phyloP scores from a whole-genome alignment of 164 flowering plant species.

The Akebia trifoliata region DNA sequence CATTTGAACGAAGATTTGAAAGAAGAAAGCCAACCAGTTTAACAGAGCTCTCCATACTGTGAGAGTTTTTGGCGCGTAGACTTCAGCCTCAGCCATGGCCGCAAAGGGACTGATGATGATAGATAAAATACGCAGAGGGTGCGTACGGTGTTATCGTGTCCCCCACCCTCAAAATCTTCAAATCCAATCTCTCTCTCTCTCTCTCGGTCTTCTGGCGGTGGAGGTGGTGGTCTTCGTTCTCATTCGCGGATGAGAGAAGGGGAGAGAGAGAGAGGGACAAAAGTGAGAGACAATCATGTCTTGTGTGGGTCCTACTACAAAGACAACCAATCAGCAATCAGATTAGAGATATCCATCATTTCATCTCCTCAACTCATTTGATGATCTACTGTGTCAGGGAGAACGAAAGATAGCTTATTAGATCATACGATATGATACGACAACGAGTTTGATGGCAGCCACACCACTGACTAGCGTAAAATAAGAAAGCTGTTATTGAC shows the following conservation, averaged over 20 bases:
- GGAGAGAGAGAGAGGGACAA: background rate
- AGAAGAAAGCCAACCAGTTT: constrained; percentile 67
- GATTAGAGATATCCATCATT: too few relatives aligned
- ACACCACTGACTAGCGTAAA: too few relatives aligned
- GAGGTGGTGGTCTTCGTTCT: background rate
- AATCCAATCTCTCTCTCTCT: background rate
- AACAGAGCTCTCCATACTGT: constrained; percentile 56
- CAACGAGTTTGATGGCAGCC: too few relatives aligned
- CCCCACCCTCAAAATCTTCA: background rate
- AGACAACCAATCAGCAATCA: background rate
- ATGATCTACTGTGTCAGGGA: too few relatives aligned
- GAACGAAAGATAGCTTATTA: too few relatives aligned
- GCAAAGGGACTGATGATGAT: background rate
- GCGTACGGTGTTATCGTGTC: constrained; percentile 1
- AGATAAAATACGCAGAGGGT: constrained; percentile 3
- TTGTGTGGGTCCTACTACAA: background rate
- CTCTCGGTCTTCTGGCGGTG: background rate
- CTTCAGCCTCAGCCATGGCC: constrained; percentile 45
- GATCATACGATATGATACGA: too few relatives aligned
- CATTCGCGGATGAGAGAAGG: background rate
- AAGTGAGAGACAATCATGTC: background rate
- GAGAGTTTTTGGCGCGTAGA: constrained; percentile 30
- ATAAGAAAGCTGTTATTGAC: too few relatives aligned
- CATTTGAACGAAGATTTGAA: constrained; percentile 66
- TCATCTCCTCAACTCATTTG: too few relatives aligned